phyloP scores from a whole-genome alignment of 1,284 basidiomycete species.

The Lignosus rhinocerotis region DNA sequence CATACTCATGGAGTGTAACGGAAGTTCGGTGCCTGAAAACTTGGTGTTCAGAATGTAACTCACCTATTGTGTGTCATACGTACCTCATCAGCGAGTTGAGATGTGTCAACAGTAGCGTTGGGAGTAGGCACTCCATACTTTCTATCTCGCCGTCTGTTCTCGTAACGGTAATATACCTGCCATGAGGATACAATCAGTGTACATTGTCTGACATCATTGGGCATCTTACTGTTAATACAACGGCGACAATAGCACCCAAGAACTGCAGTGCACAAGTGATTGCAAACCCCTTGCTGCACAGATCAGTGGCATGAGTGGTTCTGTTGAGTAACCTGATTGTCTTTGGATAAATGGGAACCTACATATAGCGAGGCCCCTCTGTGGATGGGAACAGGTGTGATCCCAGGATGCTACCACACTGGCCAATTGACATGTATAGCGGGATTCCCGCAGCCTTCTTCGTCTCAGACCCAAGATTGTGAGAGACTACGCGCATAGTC shows the following conservation, averaged over 20 bases:
- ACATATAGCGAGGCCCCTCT: conserved; percentile 67
- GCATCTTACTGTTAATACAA: conserved; percentile 49
- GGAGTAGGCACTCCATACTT: conserved; percentile 52
- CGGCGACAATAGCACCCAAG: conserved; percentile 50
- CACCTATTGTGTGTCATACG: not conserved
- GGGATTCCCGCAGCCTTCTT: conserved; percentile 76
- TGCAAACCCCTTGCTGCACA: conserved; percentile 63
- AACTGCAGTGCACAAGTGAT: conserved; percentile 60
- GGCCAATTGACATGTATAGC: conserved; percentile 75
- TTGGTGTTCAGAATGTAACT: not conserved
- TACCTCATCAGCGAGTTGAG: conserved; percentile 67
- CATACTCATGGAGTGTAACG: not conserved
- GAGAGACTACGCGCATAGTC: conserved; percentile 46
- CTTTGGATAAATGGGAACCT: conserved; percentile 2
- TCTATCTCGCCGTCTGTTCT: conserved; percentile 58
- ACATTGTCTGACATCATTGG: not conserved
- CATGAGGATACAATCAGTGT: not conserved
- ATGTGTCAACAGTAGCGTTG: conserved; percentile 59
- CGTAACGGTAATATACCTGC: conserved; percentile 25
- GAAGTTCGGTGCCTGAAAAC: not conserved
- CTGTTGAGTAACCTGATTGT: not conserved
- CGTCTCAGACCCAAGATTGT: conserved; percentile 77
- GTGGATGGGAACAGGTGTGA: conserved; percentile 68
- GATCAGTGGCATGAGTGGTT: not conserved
- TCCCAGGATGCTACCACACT: conserved; percentile 72